Evolutionary conservation across 2,329 filamentous ascomycete species (phyloP), one percentile per base, ranked within the genome.

Genomic region (Aspergillus luchuensis): DNA sequence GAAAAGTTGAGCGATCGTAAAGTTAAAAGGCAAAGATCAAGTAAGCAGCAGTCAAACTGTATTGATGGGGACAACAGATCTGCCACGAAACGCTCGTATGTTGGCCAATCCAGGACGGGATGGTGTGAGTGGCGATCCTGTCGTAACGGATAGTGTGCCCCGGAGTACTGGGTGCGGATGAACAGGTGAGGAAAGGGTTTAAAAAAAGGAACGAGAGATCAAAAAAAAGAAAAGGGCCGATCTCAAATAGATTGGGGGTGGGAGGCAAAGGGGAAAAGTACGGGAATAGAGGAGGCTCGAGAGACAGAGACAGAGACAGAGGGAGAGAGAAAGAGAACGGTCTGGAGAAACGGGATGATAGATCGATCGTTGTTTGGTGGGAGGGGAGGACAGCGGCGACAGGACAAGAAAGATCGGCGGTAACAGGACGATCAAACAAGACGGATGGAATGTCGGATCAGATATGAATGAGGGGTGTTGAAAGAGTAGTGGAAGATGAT

Each of bases 391-490:
- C 43, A 49, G 39, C 39, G 53, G 39, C 43, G 47, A 45, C 41
- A 56, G 41, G 50, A 55, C 41, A 39, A 59, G 43, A 60, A 57
- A 38, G 62, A 66, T 67, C 64, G 62, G 60, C 65, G 58, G 58
- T 21, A 49, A 58, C 38, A 50, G 57, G 60, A 39, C 57, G 59
- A 65, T 65, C 64, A 65, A 62, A 60, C 17, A 58, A 57, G 57
- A 23, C 43, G 39, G 50, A 60, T 52, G 45, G 58, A 63, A 48
- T 47, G 58, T 66, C 64, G 63, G 66, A 67, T 67, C 64, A 67
- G 66, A 67, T 67, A 67, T 65, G 64, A 66, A 66, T 64, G 59
- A 55, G 58, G 61, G 57, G 45, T 25, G 47, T 13, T 13, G 58
- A 57, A 23, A 51, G 58, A 38, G 39, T 36, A 56, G 21, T 33